Percentiles rank a stretch among this genome's conserved stretches.
These are phyloP conservation scores for Pezizomycotina sp. DNA, from an alignment of 2,329 filamentous ascomycete species.

Conservation along the genomic window DNA sequence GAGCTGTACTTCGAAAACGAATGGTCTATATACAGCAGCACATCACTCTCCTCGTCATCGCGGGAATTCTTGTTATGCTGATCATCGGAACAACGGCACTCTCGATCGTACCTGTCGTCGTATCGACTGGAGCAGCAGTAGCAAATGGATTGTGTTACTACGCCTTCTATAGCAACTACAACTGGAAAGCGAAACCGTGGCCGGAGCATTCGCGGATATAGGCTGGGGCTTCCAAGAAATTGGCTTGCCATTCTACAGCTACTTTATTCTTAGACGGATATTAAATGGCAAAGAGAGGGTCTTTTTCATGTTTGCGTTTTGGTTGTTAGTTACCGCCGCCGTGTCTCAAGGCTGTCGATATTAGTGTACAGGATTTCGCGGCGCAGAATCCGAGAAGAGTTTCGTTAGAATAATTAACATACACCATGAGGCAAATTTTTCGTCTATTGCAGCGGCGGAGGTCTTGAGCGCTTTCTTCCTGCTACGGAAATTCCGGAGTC, in stretches of 20 bases:
- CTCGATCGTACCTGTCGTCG: slow-evolving; percentile 30
- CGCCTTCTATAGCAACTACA: slow-evolving; percentile 29
- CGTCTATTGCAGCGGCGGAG: slow-evolving; percentile 30
- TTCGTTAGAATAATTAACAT: slow-evolving; percentile 28
- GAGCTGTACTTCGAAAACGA: too few relatives aligned
- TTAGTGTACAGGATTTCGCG: too few relatives aligned
- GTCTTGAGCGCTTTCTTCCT: slow-evolving; percentile 30
- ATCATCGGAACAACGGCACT: slow-evolving; percentile 30
- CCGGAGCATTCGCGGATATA: slow-evolving; percentile 30
- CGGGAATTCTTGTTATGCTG: too few relatives aligned
- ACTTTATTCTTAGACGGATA: slow-evolving; percentile 37
- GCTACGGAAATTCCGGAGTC: slow-evolving; percentile 19
- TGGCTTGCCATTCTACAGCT: slow-evolving; percentile 35
- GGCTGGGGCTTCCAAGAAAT: slow-evolving; percentile 34
- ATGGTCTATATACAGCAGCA: too few relatives aligned
- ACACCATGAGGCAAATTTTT: slow-evolving; percentile 32
- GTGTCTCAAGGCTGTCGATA: slow-evolving; percentile 35
- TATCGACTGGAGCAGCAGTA: slow-evolving; percentile 28
- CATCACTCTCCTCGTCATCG: too few relatives aligned
- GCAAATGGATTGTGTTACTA: slow-evolving; percentile 33
- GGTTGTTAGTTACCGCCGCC: slow-evolving; percentile 40
- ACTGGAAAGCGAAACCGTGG: slow-evolving; percentile 25
- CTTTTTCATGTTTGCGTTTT: slow-evolving; percentile 39
- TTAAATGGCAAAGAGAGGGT: slow-evolving; percentile 30
- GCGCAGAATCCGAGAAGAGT: too few relatives aligned